Percentiles rank a stretch among this genome's conserved stretches.
These are phyloP conservation scores for Boletus subparvulus DNA, from an alignment of 768 basidiomycete genomes.

Conservation along the genomic window DNA sequence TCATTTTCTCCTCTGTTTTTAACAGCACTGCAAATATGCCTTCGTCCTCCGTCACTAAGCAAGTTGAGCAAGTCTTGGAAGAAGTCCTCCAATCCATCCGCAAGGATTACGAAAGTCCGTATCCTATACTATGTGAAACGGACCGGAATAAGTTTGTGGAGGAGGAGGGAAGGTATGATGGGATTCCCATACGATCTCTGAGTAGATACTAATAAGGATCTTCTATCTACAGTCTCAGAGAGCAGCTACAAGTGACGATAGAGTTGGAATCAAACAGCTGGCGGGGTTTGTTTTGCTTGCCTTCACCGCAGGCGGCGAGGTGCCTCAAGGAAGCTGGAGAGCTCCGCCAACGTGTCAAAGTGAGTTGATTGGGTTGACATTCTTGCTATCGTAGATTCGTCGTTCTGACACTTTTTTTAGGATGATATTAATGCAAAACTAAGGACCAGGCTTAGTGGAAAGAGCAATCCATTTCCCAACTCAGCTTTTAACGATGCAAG, in stretches of 20 bases:
- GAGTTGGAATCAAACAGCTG: not conserved
- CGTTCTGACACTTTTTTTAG: not conserved
- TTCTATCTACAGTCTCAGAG: conserved; percentile 5
- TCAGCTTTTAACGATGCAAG: not conserved
- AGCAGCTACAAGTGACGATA: not conserved
- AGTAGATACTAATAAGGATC: not conserved
- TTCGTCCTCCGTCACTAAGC: not conserved
- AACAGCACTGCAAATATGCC: conserved; percentile 1
- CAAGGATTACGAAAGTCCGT: not conserved
- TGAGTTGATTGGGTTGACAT: not conserved
- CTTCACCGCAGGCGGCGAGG: conserved; percentile 6
- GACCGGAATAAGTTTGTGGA: not conserved
- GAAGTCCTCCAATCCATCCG: not conserved
- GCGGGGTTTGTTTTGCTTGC: conserved; percentile 1
- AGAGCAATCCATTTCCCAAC: not conserved
- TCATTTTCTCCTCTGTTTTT: not conserved
- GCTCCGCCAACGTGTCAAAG: conserved; percentile 8
- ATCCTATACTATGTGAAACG: conserved; percentile 1
- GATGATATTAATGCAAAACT: not conserved
- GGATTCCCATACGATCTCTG: not conserved
- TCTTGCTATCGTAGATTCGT: not conserved
- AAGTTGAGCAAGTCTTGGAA: not conserved
- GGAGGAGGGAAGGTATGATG: conserved; percentile 7
- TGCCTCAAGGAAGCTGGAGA: conserved; percentile 1
- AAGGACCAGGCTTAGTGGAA: conserved; percentile 1